Conservation (phyloP, 1,284 basidiomycete species). For the Moniliophthora roreri region DNA sequence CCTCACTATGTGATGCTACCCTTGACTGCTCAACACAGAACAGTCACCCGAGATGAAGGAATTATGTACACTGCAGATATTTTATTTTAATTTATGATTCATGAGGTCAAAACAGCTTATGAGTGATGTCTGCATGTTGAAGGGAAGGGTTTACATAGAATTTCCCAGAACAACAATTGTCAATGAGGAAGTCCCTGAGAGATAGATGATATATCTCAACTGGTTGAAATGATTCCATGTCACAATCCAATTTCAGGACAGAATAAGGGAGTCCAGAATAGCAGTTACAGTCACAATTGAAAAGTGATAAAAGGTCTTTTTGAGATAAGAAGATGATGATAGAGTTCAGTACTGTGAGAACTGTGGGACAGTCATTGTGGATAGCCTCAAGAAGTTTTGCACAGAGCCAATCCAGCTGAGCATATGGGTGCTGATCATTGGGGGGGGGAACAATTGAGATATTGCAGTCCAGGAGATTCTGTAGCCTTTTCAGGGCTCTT, state of each 20-base stretch:
- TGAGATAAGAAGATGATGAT: too few relatives aligned
- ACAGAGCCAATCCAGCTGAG: too few relatives aligned
- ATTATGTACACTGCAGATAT: too few relatives aligned
- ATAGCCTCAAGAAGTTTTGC: too few relatives aligned
- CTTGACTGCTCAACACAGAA: too few relatives aligned
- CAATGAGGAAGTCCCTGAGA: background rate
- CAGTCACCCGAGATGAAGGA: too few relatives aligned
- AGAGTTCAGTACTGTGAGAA: too few relatives aligned
- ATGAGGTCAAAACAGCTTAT: background rate
- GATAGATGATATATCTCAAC: background rate
- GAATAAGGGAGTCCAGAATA: background rate
- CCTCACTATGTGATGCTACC: too few relatives aligned
- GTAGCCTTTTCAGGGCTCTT: background rate
- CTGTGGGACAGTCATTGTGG: too few relatives aligned
- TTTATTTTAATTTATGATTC: background rate
- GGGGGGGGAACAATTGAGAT: background rate
- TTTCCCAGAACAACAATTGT: background rate
- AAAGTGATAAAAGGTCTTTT: too few relatives aligned
- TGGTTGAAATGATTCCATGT: background rate
- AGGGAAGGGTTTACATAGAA: background rate
- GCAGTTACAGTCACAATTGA: too few relatives aligned
- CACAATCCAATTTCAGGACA: background rate
- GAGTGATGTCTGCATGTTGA: background rate
- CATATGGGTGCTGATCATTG: too few relatives aligned
- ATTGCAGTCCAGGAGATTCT: background rate